Conservation (phyloP, 192 early-diverging fungal genomes). For the Podila epicladia region DNA sequence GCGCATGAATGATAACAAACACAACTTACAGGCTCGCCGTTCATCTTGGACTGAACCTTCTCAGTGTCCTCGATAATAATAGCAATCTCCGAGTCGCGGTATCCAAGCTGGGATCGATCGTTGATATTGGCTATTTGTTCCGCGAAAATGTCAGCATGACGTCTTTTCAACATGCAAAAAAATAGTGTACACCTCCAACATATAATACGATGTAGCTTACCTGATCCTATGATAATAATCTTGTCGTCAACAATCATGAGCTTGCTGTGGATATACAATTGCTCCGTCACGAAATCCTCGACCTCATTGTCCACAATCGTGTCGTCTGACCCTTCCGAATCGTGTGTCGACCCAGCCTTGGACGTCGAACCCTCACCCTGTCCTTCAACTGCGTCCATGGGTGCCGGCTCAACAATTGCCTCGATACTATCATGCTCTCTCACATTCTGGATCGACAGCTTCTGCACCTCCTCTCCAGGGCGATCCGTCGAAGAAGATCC, state of each 20-base stretch:
- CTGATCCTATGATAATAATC: conserved; percentile 82
- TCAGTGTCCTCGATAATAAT: conserved; percentile 82
- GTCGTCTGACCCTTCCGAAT: conserved; percentile 4
- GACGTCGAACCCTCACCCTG: conserved; percentile 46
- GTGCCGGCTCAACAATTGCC: conserved; percentile 23
- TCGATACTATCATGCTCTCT: conserved; percentile 7
- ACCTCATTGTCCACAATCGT: conserved; percentile 51
- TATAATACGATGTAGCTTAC: conserved; percentile 14
- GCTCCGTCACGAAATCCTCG: conserved; percentile 74
- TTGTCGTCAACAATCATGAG: conserved; percentile 90
- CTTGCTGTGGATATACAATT: conserved; percentile 89
- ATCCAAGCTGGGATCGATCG: conserved; percentile 89
- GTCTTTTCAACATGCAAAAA: background rate
- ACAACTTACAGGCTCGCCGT: conserved; percentile 53
- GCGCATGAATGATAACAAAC: background rate
- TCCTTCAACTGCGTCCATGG: background rate
- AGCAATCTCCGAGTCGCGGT: conserved; percentile 90
- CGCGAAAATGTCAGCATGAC: background rate
- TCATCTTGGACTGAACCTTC: conserved; percentile 75
- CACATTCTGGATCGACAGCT: background rate
- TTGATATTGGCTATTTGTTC: conserved; percentile 80
- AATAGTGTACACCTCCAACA: background rate
- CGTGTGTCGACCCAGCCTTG: conserved; percentile 36
- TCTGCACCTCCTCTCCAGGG: background rate
- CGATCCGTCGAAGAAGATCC: background rate